Evolutionary conservation across 495 filamentous ascomycete species (phyloP).

Genomic region (Pyrenula massariospora): DNA sequence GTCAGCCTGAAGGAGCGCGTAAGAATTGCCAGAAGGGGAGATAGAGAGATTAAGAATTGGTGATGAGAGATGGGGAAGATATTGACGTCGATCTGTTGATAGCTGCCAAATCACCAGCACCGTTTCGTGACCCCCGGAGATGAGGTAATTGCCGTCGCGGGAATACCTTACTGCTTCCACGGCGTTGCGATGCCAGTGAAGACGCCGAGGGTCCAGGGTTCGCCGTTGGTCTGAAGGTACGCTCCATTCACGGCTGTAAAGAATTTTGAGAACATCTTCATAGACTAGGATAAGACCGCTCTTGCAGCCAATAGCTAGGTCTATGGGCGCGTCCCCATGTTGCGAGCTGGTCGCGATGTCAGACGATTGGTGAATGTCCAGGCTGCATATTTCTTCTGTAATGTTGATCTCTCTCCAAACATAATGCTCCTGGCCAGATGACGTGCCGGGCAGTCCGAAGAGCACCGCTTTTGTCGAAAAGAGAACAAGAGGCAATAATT

Average conservation of each 20-base stretch:
- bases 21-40: slow-evolving; percentile 65
- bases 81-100: slow-evolving; percentile 67
- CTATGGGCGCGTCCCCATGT: slow-evolving; percentile 29
- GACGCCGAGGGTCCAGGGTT: slow-evolving; percentile 17
- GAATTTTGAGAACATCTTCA: slow-evolving; percentile 51
- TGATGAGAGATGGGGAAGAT: slow-evolving; percentile 77
- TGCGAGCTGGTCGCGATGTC: not conserved
- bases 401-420: not conserved
- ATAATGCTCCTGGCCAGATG: not conserved
- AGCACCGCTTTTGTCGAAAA: not conserved
- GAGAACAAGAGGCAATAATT: not conserved
- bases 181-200: slow-evolving; percentile 86
- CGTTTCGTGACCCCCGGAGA: slow-evolving; percentile 85
- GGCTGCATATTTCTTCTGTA: not conserved
- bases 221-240: slow-evolving; percentile 1
- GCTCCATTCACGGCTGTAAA: slow-evolving; percentile 35
- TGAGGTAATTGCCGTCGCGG: slow-evolving; percentile 85
- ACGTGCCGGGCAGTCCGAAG: not conserved
- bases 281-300: slow-evolving; percentile 70
- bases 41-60: slow-evolving; percentile 73
- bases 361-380: slow-evolving; percentile 14
- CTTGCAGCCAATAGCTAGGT: slow-evolving; percentile 64
- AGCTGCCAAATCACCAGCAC: slow-evolving; percentile 94
- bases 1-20: slow-evolving; percentile 74
- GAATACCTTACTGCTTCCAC: slow-evolving; percentile 81